Conservation (phyloP, 2,329 filamentous ascomycete genomes). For the Teratosphaeria gauchensis region DNA sequence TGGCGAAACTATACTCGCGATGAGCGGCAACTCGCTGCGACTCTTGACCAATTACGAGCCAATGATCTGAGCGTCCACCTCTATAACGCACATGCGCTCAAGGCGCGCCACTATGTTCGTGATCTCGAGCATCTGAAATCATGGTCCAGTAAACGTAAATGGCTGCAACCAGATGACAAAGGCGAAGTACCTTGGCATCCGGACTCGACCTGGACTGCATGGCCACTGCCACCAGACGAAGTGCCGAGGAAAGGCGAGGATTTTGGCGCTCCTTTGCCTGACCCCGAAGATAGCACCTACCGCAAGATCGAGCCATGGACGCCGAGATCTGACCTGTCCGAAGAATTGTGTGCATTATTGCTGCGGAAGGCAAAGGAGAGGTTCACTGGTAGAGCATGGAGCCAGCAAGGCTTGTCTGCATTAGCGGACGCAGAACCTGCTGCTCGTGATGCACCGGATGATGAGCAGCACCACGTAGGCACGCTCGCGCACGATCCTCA, state of each 20-base stretch:
- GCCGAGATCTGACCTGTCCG: slow-evolving; percentile 56
- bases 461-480: not conserved
- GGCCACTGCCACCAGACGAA: slow-evolving; percentile 58
- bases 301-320: slow-evolving; percentile 21
- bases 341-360: slow-evolving; percentile 58
- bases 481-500: not conserved
- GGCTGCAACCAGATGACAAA: slow-evolving; percentile 26
- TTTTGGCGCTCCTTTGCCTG: slow-evolving; percentile 28
- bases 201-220: slow-evolving; percentile 65
- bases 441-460: not conserved
- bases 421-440: not conserved
- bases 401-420: not conserved
- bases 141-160: slow-evolving; percentile 33
- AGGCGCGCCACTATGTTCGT: slow-evolving; percentile 33
- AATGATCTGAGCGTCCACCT: slow-evolving; percentile 66
- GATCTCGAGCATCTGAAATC: slow-evolving; percentile 6
- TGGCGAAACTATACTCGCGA: slow-evolving; percentile 56
- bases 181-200: slow-evolving; percentile 32
- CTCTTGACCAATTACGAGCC: slow-evolving; percentile 54
- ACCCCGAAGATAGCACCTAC: slow-evolving; percentile 8
- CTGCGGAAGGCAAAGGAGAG: slow-evolving; percentile 58
- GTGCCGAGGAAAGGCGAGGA: slow-evolving; percentile 52
- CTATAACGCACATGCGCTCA: slow-evolving; percentile 67
- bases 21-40: slow-evolving; percentile 53
- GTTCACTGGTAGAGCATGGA: slow-evolving; percentile 6